These are phyloP conservation scores for Termitomyces sp. DNA, from an alignment of 768 basidiomycete species.

Conservation along the genomic window DNA sequence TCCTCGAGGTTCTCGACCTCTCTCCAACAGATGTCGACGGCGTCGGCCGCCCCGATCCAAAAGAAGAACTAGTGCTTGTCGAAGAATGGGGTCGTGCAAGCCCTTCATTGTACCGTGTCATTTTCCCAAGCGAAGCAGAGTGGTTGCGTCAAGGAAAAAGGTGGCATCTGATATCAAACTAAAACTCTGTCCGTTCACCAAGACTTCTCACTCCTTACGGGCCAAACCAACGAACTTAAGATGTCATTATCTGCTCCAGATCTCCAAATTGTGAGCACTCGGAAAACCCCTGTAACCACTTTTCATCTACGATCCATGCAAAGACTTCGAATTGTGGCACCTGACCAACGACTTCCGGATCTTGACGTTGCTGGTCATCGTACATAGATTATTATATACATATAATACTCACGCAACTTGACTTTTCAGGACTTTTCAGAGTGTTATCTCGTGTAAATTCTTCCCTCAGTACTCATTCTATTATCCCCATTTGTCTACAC, in stretches of 20 bases:
- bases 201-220: no score
- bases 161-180: conserved; percentile 24
- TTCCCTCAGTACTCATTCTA: background rate
- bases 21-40: conserved; percentile 52
- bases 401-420: background rate
- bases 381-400: background rate
- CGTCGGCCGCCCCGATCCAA: conserved; percentile 32
- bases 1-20: conserved; percentile 50
- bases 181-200: background rate
- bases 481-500: background rate
- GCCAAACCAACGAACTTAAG: background rate
- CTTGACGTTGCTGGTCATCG: background rate
- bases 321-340: background rate
- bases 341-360: background rate
- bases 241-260: no score
- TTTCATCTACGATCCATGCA: background rate
- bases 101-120: conserved; percentile 43
- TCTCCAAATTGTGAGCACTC: background rate
- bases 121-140: conserved; percentile 52
- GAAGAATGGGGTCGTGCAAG: conserved; percentile 50
- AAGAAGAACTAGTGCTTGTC: conserved; percentile 50
- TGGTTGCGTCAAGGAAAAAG: conserved; percentile 34
- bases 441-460: background rate
- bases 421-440: no score
- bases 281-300: background rate